Conservation (phyloP, 257 asterid species). For the Nicotiana benthamiana region DNA sequence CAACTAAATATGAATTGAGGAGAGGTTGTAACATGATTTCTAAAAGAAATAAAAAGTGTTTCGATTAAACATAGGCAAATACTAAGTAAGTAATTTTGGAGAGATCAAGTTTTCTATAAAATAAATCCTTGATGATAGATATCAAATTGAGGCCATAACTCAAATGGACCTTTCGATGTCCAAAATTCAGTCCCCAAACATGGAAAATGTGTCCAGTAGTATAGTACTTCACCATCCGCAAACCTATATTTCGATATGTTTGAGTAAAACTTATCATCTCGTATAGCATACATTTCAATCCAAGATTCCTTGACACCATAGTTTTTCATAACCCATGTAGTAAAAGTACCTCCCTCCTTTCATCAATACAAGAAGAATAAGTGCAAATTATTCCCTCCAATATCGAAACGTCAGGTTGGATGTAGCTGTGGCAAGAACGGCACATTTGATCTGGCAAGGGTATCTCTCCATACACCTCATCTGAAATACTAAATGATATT, state of each 20-base stretch:
- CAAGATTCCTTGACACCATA: background rate
- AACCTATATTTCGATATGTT: background rate
- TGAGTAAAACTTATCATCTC: background rate
- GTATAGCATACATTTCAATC: background rate
- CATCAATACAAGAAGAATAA: background rate
- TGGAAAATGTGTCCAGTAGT: too few species aligned
- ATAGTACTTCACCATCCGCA: background rate
- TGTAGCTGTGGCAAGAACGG: too few species aligned
- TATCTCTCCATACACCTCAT: too few species aligned
- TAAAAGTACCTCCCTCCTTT: background rate
- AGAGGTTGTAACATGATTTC: too few species aligned
- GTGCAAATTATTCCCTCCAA: background rate
- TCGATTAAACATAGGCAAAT: too few species aligned
- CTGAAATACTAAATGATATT: too few species aligned
- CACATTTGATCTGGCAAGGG: too few species aligned
- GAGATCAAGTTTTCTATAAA: too few species aligned
- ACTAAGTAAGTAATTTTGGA: too few species aligned
- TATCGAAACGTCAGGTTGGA: background rate
- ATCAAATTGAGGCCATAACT: background rate
- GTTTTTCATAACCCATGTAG: background rate
- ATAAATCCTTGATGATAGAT: background rate
- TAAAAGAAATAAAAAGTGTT: too few species aligned
- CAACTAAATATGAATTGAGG: too few species aligned
- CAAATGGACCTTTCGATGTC: background rate
- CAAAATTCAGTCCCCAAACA: background rate